phyloP scores from a whole-genome alignment of 345 rosid genomes.

The Bruguiera sexangula region DNA sequence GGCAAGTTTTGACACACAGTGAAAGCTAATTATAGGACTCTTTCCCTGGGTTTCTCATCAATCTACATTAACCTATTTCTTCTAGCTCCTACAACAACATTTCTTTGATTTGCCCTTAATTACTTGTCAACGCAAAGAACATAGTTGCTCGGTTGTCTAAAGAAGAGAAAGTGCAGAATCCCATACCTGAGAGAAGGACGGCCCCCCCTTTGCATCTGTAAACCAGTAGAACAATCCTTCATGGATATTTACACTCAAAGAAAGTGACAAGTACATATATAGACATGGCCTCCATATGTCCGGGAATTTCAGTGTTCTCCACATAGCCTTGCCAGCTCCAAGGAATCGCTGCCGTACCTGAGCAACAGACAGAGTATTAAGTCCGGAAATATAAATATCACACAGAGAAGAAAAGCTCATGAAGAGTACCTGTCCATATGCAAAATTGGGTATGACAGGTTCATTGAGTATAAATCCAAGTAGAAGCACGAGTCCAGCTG shows the following conservation, averaged over 20 bases:
- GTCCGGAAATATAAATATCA: background rate
- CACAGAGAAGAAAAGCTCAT: constrained; percentile 3
- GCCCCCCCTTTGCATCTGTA: constrained; percentile 79
- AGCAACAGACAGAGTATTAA: constrained; percentile 16
- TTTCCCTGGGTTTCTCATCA: too few species aligned
- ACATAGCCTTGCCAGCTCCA: constrained; percentile 57
- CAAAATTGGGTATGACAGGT: constrained; percentile 32
- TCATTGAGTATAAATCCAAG: constrained; percentile 54
- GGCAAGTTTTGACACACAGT: background rate
- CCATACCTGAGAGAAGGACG: constrained; percentile 53
- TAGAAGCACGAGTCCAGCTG: constrained; percentile 45
- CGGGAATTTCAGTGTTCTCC: constrained; percentile 52
- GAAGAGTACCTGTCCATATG: constrained; percentile 38
- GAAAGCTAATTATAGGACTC: background rate
- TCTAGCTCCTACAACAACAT: background rate
- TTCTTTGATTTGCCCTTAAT: background rate
- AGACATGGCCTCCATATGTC: constrained; percentile 76
- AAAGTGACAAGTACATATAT: constrained; percentile 58
- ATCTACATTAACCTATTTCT: too few species aligned
- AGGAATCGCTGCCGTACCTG: constrained; percentile 58
- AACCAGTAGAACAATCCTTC: constrained; percentile 90
- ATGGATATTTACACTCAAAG: constrained; percentile 60
- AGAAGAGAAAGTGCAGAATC: background rate
- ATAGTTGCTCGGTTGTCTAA: background rate
- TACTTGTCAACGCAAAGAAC: background rate